Evolutionary conservation across 208 protist genomes (phyloP).

Genomic region (Acanthamoeba castellanii): DNA sequence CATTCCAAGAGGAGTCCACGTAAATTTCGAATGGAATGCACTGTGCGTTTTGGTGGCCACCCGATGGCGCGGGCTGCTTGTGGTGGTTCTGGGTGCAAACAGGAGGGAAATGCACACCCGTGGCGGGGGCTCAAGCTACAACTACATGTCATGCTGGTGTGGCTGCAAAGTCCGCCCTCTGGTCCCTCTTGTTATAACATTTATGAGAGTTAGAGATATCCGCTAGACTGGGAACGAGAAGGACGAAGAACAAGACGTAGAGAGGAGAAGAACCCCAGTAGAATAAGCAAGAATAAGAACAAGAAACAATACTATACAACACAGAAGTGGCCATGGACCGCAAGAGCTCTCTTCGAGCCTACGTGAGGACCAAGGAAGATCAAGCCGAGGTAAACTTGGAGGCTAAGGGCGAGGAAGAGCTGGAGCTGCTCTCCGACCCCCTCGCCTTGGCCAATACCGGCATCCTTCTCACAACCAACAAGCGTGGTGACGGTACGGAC

Average conservation of each 20-base stretch:
- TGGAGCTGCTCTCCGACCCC: not conserved
- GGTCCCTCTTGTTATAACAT: not conserved
- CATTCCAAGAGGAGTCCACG: not conserved
- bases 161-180: not conserved
- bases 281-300: not conserved
- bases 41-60: not conserved
- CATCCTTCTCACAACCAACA: not conserved
- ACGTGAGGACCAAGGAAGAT: not conserved
- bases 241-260: not conserved
- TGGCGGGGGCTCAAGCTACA: not conserved
- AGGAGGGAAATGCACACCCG: not conserved
- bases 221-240: not conserved
- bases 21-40: not conserved
- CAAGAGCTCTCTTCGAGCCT: not conserved
- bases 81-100: conserved; percentile 6
- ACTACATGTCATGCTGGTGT: not conserved
- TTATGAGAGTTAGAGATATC: not conserved
- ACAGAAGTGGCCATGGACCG: not conserved
- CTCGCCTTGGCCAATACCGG: conserved; percentile 22
- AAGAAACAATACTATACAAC: not conserved
- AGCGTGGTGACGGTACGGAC: not conserved
- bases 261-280: no score
- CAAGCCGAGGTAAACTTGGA: not conserved
- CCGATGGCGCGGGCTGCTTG: not conserved
- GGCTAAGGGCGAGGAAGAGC: conserved; percentile 20